Percentiles rank a stretch among this genome's conserved stretches.
Conservation (phyloP, 495 filamentous ascomycete species). For the Aspergillus sparsus region DNA sequence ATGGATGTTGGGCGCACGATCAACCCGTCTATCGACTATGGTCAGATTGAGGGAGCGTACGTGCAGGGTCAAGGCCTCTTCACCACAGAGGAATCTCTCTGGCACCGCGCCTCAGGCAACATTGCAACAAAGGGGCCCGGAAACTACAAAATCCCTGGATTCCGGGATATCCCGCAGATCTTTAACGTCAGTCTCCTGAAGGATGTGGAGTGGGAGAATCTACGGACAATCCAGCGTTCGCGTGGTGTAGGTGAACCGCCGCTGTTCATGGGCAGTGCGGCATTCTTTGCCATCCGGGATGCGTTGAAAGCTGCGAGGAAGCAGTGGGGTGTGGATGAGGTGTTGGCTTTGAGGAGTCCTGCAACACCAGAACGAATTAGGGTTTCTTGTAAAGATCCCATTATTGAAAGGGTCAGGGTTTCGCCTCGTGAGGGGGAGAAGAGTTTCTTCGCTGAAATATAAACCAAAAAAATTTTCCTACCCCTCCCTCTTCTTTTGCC, state of each 20-base stretch:
- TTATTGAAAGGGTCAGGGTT: conserved; percentile 75
- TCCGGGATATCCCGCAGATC: conserved; percentile 91
- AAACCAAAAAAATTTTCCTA: background rate
- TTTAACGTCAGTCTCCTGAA: conserved; percentile 93
- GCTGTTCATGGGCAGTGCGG: conserved; percentile 89
- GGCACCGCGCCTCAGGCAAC: conserved; percentile 74
- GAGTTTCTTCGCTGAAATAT: conserved; percentile 82
- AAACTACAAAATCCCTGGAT: conserved; percentile 94
- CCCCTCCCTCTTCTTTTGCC: no score
- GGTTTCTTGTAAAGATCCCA: conserved; percentile 80
- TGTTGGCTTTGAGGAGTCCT: conserved; percentile 50
- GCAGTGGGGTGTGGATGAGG: conserved; percentile 48
- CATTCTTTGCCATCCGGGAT: conserved; percentile 76
- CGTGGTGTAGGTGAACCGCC: conserved; percentile 89
- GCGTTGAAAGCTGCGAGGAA: conserved; percentile 39
- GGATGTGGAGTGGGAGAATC: conserved; percentile 89
- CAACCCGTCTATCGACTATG: conserved; percentile 96
- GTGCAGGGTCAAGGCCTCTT: conserved; percentile 96
- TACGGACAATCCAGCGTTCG: conserved; percentile 89
- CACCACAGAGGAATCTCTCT: conserved; percentile 92
- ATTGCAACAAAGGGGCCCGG: conserved; percentile 89
- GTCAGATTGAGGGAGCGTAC: conserved; percentile 96
- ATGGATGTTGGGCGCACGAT: conserved; percentile 97
- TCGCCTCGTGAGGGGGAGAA: conserved; percentile 80
- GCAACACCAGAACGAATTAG: conserved; percentile 85